phyloP scores from a whole-genome alignment of 257 asterid species.

The Avicennia marina region DNA sequence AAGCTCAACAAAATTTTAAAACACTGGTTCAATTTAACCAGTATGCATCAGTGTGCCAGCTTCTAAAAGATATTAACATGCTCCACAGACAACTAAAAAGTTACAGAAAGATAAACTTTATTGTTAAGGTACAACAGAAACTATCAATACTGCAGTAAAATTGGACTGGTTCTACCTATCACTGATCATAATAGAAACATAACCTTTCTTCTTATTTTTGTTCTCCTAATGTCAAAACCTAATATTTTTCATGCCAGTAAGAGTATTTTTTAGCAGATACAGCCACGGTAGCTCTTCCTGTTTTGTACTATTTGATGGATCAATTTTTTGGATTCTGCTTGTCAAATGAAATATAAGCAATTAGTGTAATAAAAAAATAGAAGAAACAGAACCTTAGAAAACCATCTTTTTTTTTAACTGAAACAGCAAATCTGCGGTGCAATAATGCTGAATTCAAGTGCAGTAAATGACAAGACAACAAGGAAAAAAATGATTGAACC shows the following conservation, averaged over 20 bases:
- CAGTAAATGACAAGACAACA: constrained; percentile 6
- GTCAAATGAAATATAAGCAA: too few relatives aligned
- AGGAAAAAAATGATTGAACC: constrained; percentile 40
- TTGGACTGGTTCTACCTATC: neutral
- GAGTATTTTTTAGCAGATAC: too few relatives aligned
- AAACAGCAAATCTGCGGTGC: constrained; percentile 2
- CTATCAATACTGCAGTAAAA: constrained; percentile 5
- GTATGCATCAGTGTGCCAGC: too few relatives aligned
- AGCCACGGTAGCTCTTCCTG: too few relatives aligned
- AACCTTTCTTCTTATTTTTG: too few relatives aligned
- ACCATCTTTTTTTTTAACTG: neutral
- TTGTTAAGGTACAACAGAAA: constrained; percentile 10
- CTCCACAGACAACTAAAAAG: neutral
- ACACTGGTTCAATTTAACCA: too few relatives aligned
- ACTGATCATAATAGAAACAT: neutral
- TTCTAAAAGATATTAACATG: too few relatives aligned
- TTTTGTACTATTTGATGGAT: too few relatives aligned
- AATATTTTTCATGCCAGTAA: too few relatives aligned
- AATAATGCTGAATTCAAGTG: neutral
- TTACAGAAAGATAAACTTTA: neutral
- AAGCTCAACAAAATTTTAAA: too few relatives aligned
- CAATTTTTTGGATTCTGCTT: too few relatives aligned
- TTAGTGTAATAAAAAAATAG: neutral
- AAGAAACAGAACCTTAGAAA: neutral
- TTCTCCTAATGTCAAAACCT: too few relatives aligned